Base-by-base conservation (phyloP, 176 grass and related monocot genomes). In the Rhynchospora breviuscula region DNA sequence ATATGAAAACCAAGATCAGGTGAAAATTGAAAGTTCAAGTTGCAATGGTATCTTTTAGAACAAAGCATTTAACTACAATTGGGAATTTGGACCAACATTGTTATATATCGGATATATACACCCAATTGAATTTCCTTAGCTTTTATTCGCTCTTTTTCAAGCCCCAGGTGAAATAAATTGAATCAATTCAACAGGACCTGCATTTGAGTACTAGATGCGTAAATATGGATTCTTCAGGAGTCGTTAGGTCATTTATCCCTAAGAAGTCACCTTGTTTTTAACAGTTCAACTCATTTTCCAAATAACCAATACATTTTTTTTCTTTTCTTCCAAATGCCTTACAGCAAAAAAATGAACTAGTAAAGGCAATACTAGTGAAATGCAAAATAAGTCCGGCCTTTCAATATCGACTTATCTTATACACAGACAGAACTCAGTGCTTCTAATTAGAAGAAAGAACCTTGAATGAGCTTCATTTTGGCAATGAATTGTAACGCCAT, bases 401-500 rank as follows among this genome's bases (percentile, higher is more conserved):
- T 67, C 19, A 31, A 11, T 48, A 22, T 48, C 46, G 29, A 62
- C 33, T 62, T 46, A 26, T 48, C 12, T n/a, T 64, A 14, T 45
- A 59, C 60, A 63, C 21, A 48, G 10, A 46, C 22, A 61, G 15
- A 72, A 69, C 56, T 1, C 25, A 18, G 23, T 79, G 49, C 21
- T 56, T 79, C 22, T 61, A 47, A 78, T n/a, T 11, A 81, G 10
- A 81, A 44, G 46, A 44, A 63, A 13, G 35, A 81, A 68, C 80
- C 80, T 82, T 67, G 80, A 68, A 82, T 66, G 80, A 82, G 45
- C 60, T 82, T 82, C 80, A 82, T 82, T 67, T 65, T 47, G 12
- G 17, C 45, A 67, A 65, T 82, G 80, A 82, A 82, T 31, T 44
- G 46, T 49, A 67, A n/a, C 7, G 45, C 62, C 11, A 67, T 11